A percentile compares a stretch with the other conserved stretches of the same genome.
phyloP scores from a whole-genome alignment of 1,284 basidiomycete genomes.

The Ceratobasidium sp. region DNA sequence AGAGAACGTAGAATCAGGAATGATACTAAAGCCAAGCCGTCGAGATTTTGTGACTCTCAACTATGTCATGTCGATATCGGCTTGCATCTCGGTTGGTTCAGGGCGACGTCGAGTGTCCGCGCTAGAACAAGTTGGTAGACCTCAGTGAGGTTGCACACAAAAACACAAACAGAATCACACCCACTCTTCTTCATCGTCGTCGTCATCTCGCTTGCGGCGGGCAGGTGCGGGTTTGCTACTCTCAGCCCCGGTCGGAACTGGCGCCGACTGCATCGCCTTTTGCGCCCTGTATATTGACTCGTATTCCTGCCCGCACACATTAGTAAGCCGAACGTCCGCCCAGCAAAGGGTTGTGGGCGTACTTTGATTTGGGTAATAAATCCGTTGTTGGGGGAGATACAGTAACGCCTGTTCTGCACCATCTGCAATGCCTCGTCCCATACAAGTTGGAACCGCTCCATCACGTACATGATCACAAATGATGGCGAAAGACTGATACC shows the following conservation, averaged over 20 bases:
- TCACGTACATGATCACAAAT: slow-evolving; percentile 93
- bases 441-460: slow-evolving; percentile 82
- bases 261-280: slow-evolving; percentile 67
- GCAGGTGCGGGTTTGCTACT: slow-evolving; percentile 59
- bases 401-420: slow-evolving; percentile 91
- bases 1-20: neutral
- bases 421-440: slow-evolving; percentile 88
- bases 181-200: slow-evolving; percentile 67
- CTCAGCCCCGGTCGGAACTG: slow-evolving; percentile 60
- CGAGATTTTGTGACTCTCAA: neutral
- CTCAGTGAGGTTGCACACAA: neutral
- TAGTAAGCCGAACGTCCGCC: neutral
- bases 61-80: slow-evolving; percentile 28
- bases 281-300: slow-evolving; percentile 88
- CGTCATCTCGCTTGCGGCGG: slow-evolving; percentile 74
- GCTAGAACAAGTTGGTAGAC: neutral
- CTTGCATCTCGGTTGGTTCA: slow-evolving; percentile 43
- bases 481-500: slow-evolving; percentile 90
- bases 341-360: slow-evolving; percentile 46
- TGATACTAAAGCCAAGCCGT: neutral
- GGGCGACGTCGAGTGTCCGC: slow-evolving; percentile 39
- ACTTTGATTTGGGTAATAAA: slow-evolving; percentile 91
- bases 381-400: slow-evolving; percentile 89
- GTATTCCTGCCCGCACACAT: slow-evolving; percentile 73
- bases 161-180: neutral